phyloP scores from a whole-genome alignment of 805 yeast species.

The Cyberlindnera bimundalis region DNA sequence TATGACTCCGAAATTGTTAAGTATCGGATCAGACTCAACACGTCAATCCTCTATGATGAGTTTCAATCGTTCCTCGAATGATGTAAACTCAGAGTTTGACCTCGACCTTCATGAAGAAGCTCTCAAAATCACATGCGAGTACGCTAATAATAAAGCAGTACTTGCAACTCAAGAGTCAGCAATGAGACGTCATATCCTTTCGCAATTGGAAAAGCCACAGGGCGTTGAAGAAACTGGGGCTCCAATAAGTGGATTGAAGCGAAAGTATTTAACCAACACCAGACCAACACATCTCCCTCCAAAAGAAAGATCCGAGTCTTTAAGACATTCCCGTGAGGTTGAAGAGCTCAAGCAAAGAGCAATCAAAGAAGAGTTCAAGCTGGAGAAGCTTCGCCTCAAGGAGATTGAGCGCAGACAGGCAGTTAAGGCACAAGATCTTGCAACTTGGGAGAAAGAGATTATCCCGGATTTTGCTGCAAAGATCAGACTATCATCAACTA shows the following conservation, averaged over 20 bases:
- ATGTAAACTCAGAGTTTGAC: constrained; percentile 16
- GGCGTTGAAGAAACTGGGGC: constrained; percentile 11
- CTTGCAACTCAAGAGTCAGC: constrained; percentile 34
- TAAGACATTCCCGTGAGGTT: constrained; percentile 52
- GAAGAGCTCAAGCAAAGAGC: constrained; percentile 42
- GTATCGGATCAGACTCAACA: constrained; percentile 38
- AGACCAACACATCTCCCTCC: constrained; percentile 69
- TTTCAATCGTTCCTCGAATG: constrained; percentile 8
- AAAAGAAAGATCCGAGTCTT: constrained; percentile 49
- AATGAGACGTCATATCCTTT: constrained; percentile 16
- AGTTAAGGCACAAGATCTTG: constrained; percentile 36
- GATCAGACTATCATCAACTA: constrained; percentile 36
- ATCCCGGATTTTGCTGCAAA: constrained; percentile 34
- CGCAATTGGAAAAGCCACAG: constrained; percentile 31
- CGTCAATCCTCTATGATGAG: constrained; percentile 47
- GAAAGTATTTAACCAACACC: constrained; percentile 41
- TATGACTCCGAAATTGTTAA: constrained; percentile 20
- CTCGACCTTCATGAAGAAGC: constrained; percentile 19
- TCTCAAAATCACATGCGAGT: constrained; percentile 17
- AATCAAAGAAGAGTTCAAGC: constrained; percentile 35
- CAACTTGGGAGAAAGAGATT: constrained; percentile 40
- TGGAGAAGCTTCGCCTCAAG: constrained; percentile 31
- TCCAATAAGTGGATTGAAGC: constrained; percentile 17
- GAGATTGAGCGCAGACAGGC: constrained; percentile 32
- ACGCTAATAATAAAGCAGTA: constrained; percentile 31